Percentiles rank a stretch among this genome's conserved stretches.
These are phyloP conservation scores for Leucosporidium creatinivorum DNA, from an alignment of 768 basidiomycete genomes.

Conservation along the genomic window DNA sequence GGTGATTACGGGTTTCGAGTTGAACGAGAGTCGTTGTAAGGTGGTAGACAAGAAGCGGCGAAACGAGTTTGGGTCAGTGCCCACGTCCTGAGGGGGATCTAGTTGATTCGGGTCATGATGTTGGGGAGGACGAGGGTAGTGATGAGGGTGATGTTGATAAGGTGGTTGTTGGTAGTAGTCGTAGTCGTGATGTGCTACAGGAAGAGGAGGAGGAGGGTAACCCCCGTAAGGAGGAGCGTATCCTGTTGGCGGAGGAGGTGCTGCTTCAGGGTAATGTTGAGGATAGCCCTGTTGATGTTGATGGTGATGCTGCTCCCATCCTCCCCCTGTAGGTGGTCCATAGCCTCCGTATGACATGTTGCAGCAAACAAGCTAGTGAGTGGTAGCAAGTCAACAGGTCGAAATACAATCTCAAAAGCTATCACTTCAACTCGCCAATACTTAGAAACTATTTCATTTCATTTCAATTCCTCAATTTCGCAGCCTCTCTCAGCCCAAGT, in stretches of 20 bases:
- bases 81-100: constrained; percentile 23
- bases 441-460: too few relatives aligned
- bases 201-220: not conserved
- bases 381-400: not conserved
- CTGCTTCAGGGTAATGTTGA: not conserved
- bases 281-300: not conserved
- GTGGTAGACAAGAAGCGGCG: constrained; percentile 68
- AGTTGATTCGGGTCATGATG: not conserved
- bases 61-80: constrained; percentile 58
- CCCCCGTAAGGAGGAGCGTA: not conserved
- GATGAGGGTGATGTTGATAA: not conserved
- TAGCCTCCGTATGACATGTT: not conserved
- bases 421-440: too few relatives aligned
- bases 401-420: not conserved
- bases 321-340: not conserved
- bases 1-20: constrained; percentile 91
- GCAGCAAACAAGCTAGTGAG: not conserved
- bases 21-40: constrained; percentile 76
- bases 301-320: not conserved
- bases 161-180: not conserved
- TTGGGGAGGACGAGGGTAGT: not conserved
- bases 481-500: not conserved
- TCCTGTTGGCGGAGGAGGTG: not conserved
- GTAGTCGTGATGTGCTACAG: not conserved
- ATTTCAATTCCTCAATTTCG: not conserved